Evolutionary conservation across 495 filamentous ascomycete species (phyloP).

Genomic region (Penicillium bovifimosum): DNA sequence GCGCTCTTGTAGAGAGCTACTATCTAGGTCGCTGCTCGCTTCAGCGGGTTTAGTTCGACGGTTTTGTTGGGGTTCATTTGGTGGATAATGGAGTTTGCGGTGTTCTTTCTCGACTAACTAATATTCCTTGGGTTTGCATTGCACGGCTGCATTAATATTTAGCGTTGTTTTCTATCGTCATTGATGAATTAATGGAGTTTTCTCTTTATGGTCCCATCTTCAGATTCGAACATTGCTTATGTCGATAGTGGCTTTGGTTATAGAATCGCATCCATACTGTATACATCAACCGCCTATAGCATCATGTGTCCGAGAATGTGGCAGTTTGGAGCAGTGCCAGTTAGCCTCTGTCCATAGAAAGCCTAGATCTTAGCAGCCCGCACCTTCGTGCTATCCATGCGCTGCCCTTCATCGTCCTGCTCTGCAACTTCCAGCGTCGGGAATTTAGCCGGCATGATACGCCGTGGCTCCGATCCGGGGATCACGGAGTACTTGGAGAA

Average conservation of each 20-base stretch:
- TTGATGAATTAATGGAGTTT: slow-evolving; percentile 6
- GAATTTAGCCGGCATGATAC: slow-evolving; percentile 73
- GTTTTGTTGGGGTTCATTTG: not conserved
- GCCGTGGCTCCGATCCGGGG: slow-evolving; percentile 54
- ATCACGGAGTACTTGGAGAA: slow-evolving; percentile 71
- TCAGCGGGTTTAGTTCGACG: not conserved
- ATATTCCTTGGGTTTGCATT: slow-evolving; percentile 6
- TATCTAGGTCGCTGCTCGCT: not conserved
- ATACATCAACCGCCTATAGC: not conserved
- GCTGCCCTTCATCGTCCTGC: slow-evolving; percentile 75
- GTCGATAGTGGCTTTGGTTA: not conserved
- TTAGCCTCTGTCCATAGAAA: not conserved
- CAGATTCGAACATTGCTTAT: too few relatives aligned
- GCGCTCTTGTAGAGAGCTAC: slow-evolving; percentile 44
- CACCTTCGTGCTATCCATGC: slow-evolving; percentile 56
- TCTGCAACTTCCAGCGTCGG: slow-evolving; percentile 69
- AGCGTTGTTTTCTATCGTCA: slow-evolving; percentile 7
- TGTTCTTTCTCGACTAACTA: not conserved
- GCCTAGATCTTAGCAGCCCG: slow-evolving; percentile 25
- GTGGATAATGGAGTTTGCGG: slow-evolving; percentile 2
- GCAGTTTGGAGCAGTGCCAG: not conserved
- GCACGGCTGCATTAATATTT: slow-evolving; percentile 9
- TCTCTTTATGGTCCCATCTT: not conserved
- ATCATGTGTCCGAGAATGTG: too few relatives aligned
- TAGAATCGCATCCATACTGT: not conserved